Evolutionary conservation across 805 yeast genomes (phyloP), one percentile per base, ranked within the genome.

Genomic region (Pichia rugopelliculosa): DNA sequence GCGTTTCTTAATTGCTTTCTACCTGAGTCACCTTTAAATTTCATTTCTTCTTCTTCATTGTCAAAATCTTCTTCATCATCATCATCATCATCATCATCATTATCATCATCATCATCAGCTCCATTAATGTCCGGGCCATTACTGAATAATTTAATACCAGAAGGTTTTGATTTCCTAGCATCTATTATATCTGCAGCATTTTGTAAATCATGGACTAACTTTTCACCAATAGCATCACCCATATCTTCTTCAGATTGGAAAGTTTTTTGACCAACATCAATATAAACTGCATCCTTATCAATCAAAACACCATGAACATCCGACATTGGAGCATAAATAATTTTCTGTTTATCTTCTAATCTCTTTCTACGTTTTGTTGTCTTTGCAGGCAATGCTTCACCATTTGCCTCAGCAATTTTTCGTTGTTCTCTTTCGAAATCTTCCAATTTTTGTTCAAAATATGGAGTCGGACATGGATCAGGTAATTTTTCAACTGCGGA

Each of bases 401-500:
- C 86, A 20, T 75, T 74, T 8, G 75, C 79, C 18, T 78, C 78
- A n/a, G 84, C 84, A 42, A 73, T 70, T 59, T 81, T 83, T 39
- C 80, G 77, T 52, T 73, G 77, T 59, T 87, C 95, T 59, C 91
- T 72, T 67, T 85, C 93, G 36, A 75, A 61, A 36, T 88, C 96
- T 53, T 87, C 96, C 36, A 88, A 69, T 57, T 77, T 84, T 63
- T 89, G 95, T 63, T 89, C 95, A 56, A 74, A 88, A 59, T 78
- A 86, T 3, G 99, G 99, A 0, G 99, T 91, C 26, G 99, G 99
- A 64, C 99, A 95, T 18, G 99, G 99, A 71, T 93, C 99, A 3
- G 98, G 97, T 46, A 93, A 72, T 57, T 87, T 85, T 65, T 93
- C 98, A 18, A 88, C 82, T 12, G 79, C 75, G 15, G 82, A 72